Evolutionary conservation across 768 basidiomycete genomes (phyloP).

Genomic region (Phylloporus sp.): DNA sequence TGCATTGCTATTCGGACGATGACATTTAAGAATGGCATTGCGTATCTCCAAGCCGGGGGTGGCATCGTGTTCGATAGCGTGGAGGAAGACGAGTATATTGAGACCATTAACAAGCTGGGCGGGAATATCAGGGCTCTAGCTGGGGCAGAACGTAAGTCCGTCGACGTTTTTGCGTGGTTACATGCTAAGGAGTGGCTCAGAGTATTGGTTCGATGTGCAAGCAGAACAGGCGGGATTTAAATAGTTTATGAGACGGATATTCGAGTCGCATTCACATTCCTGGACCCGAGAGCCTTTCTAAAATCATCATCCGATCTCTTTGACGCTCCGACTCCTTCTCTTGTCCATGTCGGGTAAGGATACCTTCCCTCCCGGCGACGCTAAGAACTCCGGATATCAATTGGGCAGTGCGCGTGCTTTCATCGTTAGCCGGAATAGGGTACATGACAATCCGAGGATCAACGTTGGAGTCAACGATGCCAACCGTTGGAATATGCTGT

Average conservation of each 20-base stretch:
- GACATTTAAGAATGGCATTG: constrained; percentile 89
- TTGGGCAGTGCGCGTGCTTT: constrained; percentile 86
- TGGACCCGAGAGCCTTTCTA: constrained; percentile 21
- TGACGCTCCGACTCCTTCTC: constrained; percentile 21
- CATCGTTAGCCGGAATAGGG: constrained; percentile 97
- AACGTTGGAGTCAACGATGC: constrained; percentile 89
- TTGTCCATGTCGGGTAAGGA: constrained; percentile 39
- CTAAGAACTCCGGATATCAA: constrained; percentile 86
- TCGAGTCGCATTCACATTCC: constrained; percentile 12
- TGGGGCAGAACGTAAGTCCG: constrained; percentile 75
- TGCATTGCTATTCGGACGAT: constrained; percentile 99
- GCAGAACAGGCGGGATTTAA: constrained; percentile 33
- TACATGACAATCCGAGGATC: constrained; percentile 98
- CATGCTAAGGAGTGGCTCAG: constrained; percentile 36
- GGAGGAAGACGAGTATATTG: constrained; percentile 95
- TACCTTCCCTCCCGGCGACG: constrained; percentile 78
- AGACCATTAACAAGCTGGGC: constrained; percentile 92
- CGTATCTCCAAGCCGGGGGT: constrained; percentile 93
- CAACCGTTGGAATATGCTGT: constrained; percentile 89
- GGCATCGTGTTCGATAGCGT: constrained; percentile 97
- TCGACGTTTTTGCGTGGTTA: constrained; percentile 1
- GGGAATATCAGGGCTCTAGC: constrained; percentile 84
- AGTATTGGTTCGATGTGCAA: constrained; percentile 68
- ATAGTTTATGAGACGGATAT: constrained; percentile 16
- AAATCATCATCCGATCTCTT: constrained; percentile 24